Evolutionary conservation across 352 stramenopile genomes (phyloP).

Genomic region (Pythium scleroteichum): DNA sequence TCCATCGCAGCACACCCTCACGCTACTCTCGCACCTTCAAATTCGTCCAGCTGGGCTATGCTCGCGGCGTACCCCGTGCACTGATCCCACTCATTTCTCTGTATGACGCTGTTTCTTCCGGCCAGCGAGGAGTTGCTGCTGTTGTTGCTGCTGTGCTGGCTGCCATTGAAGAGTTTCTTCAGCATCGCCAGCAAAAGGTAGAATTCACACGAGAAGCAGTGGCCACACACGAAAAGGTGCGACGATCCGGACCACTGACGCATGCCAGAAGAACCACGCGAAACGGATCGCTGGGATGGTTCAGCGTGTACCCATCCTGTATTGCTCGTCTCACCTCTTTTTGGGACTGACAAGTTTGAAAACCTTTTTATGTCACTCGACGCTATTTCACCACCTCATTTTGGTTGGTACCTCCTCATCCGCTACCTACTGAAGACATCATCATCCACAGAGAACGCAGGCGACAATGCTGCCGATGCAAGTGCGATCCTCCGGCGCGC

Average conservation of each 20-base stretch:
- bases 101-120: background rate
- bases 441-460: conserved; percentile 1
- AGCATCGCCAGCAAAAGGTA: conserved; percentile 34
- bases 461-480: conserved; percentile 22
- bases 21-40: conserved; percentile 19
- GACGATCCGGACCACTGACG: too few species aligned
- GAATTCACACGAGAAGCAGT: background rate
- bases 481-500: conserved; percentile 3
- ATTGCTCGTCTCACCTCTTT: conserved; percentile 5
- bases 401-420: conserved; percentile 3
- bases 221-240: conserved; percentile 1
- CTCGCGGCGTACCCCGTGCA: conserved; percentile 12
- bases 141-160: conserved; percentile 21
- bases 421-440: background rate
- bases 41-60: conserved; percentile 24
- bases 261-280: background rate
- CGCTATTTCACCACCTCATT: conserved; percentile 1
- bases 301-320: too few species aligned
- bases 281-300: too few species aligned
- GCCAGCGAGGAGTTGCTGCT: conserved; percentile 13
- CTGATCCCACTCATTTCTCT: conserved; percentile 19
- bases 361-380: too few species aligned
- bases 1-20: too few species aligned
- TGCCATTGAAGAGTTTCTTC: conserved; percentile 52
- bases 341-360: background rate